Percentiles rank a stretch among this genome's conserved stretches.
Conservation (phyloP, 164 flowering plant species). For the Magnolia changhungtana region DNA sequence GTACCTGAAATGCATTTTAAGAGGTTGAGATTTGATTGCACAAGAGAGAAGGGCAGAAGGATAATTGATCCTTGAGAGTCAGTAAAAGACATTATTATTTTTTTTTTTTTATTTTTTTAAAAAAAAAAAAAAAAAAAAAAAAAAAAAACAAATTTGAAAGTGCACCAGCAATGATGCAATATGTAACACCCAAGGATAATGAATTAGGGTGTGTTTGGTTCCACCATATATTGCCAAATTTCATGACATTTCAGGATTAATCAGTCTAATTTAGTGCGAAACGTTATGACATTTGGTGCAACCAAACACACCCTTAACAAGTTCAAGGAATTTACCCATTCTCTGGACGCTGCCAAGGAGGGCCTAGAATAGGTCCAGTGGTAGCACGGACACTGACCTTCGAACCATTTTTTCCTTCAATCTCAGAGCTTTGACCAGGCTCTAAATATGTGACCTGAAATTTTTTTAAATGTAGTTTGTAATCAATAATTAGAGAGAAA, state of each 20-base stretch:
- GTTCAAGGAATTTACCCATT: slow-evolving; percentile 54
- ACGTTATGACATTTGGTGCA: too few species aligned
- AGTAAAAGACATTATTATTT: too few species aligned
- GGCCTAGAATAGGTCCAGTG: slow-evolving; percentile 89
- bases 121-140: too few species aligned
- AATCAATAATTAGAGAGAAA: neutral
- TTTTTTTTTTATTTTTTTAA: too few species aligned
- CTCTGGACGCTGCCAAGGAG: slow-evolving; percentile 98
- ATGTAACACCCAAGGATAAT: neutral
- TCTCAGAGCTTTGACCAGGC: slow-evolving; percentile 71
- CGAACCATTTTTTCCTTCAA: slow-evolving; percentile 51
- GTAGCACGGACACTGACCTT: slow-evolving; percentile 61
- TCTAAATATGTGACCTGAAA: slow-evolving; percentile 76
- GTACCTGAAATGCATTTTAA: slow-evolving; percentile 48
- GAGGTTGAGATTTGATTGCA: neutral
- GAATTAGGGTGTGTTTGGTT: neutral
- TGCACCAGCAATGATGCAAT: neutral
- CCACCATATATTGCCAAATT: neutral
- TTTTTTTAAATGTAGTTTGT: slow-evolving; percentile 1
- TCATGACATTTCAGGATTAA: neutral
- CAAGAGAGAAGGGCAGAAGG: too few species aligned
- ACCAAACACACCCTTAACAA: neutral
- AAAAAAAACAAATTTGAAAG: neutral
- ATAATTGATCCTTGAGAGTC: neutral
- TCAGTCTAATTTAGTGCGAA: neutral